Conservation (phyloP, 208 protist genomes). For the Wallacemonas sp. region DNA sequence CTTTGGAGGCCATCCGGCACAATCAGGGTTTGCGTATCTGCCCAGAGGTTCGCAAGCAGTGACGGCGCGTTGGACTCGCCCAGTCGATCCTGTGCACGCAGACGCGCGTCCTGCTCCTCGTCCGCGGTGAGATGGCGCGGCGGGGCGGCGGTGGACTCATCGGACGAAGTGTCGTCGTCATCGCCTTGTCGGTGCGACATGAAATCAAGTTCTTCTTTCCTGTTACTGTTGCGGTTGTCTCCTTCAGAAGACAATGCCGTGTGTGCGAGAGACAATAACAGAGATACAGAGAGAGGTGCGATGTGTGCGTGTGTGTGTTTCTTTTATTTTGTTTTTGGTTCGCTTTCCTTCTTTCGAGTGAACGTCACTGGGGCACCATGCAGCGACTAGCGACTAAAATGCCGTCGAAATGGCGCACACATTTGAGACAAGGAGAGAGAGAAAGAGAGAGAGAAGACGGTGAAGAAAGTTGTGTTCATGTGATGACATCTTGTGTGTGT, state of each 20-base stretch:
- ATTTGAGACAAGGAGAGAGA: constrained; percentile 8
- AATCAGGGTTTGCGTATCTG: neutral
- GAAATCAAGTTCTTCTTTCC: neutral
- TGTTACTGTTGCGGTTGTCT: constrained; percentile 1
- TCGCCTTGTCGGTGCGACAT: neutral
- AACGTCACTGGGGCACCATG: too few species aligned
- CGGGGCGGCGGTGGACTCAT: too few species aligned
- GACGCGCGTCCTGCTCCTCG: constrained; percentile 42
- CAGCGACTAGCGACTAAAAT: too few species aligned
- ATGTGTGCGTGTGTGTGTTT: too few species aligned
- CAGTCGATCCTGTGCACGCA: constrained; percentile 36
- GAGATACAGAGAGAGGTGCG: too few species aligned
- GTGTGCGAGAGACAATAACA: too few species aligned
- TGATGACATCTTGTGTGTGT: neutral
- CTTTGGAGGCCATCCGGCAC: constrained; percentile 26
- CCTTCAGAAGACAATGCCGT: too few species aligned
- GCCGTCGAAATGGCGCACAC: too few species aligned
- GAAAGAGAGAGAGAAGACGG: constrained; percentile 13
- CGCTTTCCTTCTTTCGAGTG: too few species aligned
- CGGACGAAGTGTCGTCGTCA: too few species aligned
- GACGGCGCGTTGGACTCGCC: neutral
- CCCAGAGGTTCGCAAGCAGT: constrained; percentile 5
- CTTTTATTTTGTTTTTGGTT: too few species aligned
- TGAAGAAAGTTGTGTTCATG: constrained; percentile 11
- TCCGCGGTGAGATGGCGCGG: constrained; percentile 28